These are phyloP conservation scores for Golubevia pallescens DNA, from an alignment of 1,284 basidiomycete species.

Conservation along the genomic window DNA sequence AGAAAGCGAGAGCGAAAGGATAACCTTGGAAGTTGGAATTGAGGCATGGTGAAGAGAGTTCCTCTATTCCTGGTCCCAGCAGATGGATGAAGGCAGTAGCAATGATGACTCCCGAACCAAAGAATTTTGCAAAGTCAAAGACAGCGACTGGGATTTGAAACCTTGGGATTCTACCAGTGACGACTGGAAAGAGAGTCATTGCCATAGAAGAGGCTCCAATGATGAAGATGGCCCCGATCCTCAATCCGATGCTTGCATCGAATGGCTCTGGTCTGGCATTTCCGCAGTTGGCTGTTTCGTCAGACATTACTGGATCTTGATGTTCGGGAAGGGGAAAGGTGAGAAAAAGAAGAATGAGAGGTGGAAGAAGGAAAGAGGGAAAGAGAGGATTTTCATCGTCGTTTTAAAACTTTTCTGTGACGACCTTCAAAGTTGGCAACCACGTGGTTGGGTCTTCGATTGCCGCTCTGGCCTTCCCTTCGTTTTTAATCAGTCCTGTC, in stretches of 20 bases:
- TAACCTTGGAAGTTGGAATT: conserved; percentile 38
- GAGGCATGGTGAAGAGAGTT: conserved; percentile 41
- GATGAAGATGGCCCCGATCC: conserved; percentile 62
- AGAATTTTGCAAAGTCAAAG: conserved; percentile 61
- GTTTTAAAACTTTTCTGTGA: no score
- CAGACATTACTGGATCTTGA: conserved; percentile 4
- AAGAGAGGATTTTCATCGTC: no score
- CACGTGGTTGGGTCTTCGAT: no score
- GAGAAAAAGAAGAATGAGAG: no score
- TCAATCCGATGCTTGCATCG: conserved; percentile 26
- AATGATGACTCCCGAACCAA: conserved; percentile 68
- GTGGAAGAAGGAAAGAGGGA: no score
- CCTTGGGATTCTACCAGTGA: conserved; percentile 43
- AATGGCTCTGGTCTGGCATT: background rate
- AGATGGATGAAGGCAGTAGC: conserved; percentile 73
- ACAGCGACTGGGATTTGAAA: conserved; percentile 26
- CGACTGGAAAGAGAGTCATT: conserved; percentile 54
- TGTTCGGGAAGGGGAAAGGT: no score
- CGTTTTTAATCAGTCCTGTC: no score
- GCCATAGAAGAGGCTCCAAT: conserved; percentile 38
- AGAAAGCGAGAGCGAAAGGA: conserved; percentile 51
- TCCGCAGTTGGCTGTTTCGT: conserved; percentile 6
- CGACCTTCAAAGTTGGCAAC: no score
- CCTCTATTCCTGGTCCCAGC: conserved; percentile 46
- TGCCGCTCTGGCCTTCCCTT: no score